Evolutionary conservation across 306 rosid genomes (phyloP).

Genomic region (Cucumis cinereus): DNA sequence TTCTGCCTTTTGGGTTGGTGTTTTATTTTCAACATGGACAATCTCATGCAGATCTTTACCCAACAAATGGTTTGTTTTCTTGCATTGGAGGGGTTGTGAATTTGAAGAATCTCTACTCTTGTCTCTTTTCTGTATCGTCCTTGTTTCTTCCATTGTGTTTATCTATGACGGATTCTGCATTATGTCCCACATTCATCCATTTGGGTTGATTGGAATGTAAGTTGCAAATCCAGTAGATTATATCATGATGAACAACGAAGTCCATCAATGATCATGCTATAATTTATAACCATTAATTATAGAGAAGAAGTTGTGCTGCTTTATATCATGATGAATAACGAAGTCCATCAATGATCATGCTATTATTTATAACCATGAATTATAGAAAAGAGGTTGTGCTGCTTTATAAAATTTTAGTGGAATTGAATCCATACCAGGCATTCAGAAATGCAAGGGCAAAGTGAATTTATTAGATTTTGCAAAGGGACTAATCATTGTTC

Average conservation of each 20-base stretch:
- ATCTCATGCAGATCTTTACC: background rate
- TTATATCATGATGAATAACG: background rate
- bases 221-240: background rate
- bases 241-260: background rate
- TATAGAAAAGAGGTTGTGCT: background rate
- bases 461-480: background rate
- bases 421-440: background rate
- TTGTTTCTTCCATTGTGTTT: background rate
- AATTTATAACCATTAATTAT: background rate
- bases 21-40: background rate
- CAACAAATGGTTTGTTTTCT: background rate
- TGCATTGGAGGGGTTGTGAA: background rate
- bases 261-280: background rate
- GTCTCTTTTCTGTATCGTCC: background rate
- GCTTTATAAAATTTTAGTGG: background rate
- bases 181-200: background rate
- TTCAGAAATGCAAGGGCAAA: background rate
- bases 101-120: background rate
- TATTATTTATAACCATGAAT: background rate
- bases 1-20: background rate
- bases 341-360: background rate
- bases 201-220: background rate
- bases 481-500: constrained; percentile 17
- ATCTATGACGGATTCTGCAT: background rate
- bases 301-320: background rate